Base-by-base conservation (phyloP, 2,329 filamentous ascomycete species). In the Paecilomyces sp. region DNA sequence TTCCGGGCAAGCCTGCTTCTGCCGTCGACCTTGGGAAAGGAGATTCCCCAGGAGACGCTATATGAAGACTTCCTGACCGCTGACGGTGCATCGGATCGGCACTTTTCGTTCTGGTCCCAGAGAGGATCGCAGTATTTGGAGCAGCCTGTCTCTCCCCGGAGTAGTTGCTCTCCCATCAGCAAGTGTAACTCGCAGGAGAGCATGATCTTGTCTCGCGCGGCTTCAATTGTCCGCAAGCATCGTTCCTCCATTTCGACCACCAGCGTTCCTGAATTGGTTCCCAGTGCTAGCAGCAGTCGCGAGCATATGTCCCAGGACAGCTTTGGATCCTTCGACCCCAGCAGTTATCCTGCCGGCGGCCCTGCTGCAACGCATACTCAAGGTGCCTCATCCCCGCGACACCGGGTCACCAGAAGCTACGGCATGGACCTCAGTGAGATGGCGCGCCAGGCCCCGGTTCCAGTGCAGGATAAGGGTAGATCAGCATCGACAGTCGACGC, bases 181-280 rank as follows among this genome's bases (percentile, higher is more conserved):
- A 83, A 83, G 62, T 80, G 79, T 64, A 83, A 81, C 67, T 84
- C 82, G 4, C 81, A 83, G 60, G 81, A 84, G 66, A 84, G 81
- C 67, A 78, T 83, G 62, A 76, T 83, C 50, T 72, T 81, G 57
- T 83, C 81, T 6, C 76, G 76, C 50, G 76, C 77, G 8, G 75
- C 76, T n/a, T 79, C 77, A 0, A 74, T 78, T 58, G 75, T 73
- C 47, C 76, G 77, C 54, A 79, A 79, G 58, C 77, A 79, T 64
- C 75, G 77, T 58, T 80, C 78, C 3, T 79, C 77, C 2, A 70
- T 77, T 30, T 81, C 79, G 2, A 76, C 77, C 18, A 73, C 70
- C 24, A 79, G 75, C 60, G 71, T 80, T 15, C 78, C 78, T 0
- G 79, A 81, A 52, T 66, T 79, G 47, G 66, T 79, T 30, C 72